Evolutionary conservation across 2,329 filamentous ascomycete genomes (phyloP).

Genomic region (Colletotrichum cordylinicola): DNA sequence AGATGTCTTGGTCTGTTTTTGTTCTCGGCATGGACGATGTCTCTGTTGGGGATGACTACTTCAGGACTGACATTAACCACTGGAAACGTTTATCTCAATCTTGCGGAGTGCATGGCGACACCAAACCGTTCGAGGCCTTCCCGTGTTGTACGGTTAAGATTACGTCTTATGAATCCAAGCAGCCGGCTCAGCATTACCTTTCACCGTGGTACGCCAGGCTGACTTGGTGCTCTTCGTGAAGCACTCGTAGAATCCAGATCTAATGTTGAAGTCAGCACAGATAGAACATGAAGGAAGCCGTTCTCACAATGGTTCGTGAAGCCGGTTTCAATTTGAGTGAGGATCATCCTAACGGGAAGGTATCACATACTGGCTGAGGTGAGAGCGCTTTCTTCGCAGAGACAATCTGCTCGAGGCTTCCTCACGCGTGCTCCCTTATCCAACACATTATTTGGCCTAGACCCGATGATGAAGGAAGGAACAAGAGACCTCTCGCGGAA

Average conservation of each 20-base stretch:
- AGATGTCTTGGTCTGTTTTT: neutral
- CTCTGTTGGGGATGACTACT: neutral
- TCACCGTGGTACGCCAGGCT: neutral
- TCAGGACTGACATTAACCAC: neutral
- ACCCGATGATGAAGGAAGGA: neutral
- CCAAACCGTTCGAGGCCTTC: neutral
- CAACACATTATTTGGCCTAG: neutral
- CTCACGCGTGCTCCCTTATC: neutral
- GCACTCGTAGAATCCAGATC: rapidly evolving
- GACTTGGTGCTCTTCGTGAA: neutral
- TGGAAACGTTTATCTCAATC: rapidly evolving
- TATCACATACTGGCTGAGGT: no score
- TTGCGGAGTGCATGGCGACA: neutral
- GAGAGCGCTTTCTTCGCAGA: no score
- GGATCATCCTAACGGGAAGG: no score
- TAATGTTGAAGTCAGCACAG: neutral
- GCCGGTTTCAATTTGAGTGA: no score
- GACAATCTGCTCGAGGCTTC: neutral
- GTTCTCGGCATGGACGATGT: neutral
- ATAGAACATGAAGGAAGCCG: rapidly evolving
- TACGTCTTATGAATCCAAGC: neutral
- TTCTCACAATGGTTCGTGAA: rapidly evolving
- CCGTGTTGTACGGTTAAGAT: neutral
- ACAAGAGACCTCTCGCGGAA: neutral
- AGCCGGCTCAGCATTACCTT: neutral